phyloP scores from a whole-genome alignment of 2,329 filamentous ascomycete species.

The Alternaria novae-zelandiae region DNA sequence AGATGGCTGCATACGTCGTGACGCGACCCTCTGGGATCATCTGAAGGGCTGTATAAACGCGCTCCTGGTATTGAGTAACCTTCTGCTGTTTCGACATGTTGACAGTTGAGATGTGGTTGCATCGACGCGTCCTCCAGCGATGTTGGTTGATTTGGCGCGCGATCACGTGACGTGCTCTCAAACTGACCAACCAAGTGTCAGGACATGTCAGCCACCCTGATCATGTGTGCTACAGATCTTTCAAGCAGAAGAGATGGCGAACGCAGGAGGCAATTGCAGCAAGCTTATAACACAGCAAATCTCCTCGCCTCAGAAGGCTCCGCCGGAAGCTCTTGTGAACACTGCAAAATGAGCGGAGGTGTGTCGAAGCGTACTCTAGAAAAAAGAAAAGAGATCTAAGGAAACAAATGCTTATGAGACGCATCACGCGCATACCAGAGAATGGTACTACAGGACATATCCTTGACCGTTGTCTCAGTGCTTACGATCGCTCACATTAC shows the following conservation, averaged over 20 bases:
- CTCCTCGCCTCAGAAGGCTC: too few species aligned
- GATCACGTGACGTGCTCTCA: conserved; percentile 43
- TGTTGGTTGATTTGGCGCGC: conserved; percentile 23
- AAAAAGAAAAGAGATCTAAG: not conserved
- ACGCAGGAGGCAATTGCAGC: not conserved
- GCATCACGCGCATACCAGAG: not conserved
- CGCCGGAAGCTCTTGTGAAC: not conserved
- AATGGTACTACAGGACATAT: not conserved
- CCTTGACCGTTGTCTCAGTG: not conserved
- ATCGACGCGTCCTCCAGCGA: not conserved
- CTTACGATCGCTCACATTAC: not conserved
- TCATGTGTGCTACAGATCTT: not conserved
- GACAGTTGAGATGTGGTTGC: not conserved
- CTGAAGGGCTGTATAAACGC: conserved; percentile 73
- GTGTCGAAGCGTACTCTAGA: not conserved
- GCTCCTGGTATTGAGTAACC: conserved; percentile 47
- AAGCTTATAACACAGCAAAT: not conserved
- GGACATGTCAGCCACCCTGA: not conserved
- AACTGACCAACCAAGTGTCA: conserved; percentile 35
- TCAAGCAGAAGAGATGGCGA: not conserved
- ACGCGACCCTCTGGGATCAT: conserved; percentile 78
- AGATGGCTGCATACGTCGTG: conserved; percentile 78
- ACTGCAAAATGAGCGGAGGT: not conserved
- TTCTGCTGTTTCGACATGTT: conserved; percentile 31
- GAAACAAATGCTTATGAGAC: not conserved